Base-by-base conservation (phyloP, 1,284 basidiomycete genomes). In the Meripilus lineatus region DNA sequence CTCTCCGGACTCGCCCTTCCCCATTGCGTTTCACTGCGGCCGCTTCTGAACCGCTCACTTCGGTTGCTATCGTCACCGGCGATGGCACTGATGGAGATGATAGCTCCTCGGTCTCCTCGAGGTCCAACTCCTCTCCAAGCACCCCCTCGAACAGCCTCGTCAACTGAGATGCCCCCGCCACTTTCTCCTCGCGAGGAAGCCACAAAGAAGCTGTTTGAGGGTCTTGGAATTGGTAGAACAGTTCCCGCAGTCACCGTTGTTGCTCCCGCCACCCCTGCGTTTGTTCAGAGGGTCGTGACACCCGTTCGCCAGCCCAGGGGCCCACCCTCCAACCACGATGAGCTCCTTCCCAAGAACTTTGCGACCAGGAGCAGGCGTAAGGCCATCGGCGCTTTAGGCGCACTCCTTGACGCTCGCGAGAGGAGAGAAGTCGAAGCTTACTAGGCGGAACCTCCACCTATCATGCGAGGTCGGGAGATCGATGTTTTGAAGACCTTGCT, bases 281-380 rank as follows among this genome's bases (percentile, higher is more conserved):
- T 30, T 30, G 58, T 62, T 35, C 71, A 79, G 69, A 77, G 79
- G 67, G 62, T 81, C 65, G 70, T 71, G 48, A 83, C 79, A 61
- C 81, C 86, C 38, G 71, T 81, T 40, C 81, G 90, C 64, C 90
- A 93, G 71, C 90, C 90, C 50, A 77, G 79, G 48, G 90, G 90
- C 52, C 90, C 90, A 45, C 90, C 90, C 43, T 86, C 86, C 21
- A 86, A 85, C 59, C 77, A 81, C 46, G 88, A 91, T 57, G 90
- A 93, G 61, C 77, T 93, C 33, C 83, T 84, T n/a, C 79, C 84
- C 38, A 87, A 86, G 73, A 93, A 93, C 67, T 93, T 93, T 68
- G 89, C 90, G 14, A 79, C 80, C 18, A 77, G 88, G 54, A 83
- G 85, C 62, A 74, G 84, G 64, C 76, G 83, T 58, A 79, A 81